A percentile compares a stretch with the other conserved stretches of the same genome.
Conservation (phyloP, 2,329 filamentous ascomycete species). For the Periglandula ipomoeae region DNA sequence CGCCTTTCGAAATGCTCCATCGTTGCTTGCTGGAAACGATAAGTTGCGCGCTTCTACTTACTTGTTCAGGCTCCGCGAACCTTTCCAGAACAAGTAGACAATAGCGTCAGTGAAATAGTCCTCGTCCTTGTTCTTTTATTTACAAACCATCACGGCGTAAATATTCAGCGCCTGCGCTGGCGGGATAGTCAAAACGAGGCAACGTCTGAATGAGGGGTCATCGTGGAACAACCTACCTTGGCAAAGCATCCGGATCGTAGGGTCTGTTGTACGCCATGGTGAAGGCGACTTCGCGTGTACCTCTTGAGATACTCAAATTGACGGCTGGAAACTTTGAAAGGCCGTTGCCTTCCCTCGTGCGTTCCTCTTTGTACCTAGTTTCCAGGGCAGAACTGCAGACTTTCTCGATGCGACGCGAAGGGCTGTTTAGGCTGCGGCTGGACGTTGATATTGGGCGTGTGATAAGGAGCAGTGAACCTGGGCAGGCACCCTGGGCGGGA, state of each 20-base stretch:
- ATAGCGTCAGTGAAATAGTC: background rate
- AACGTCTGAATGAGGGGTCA: slow-evolving; percentile 5
- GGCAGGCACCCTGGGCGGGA: too few relatives aligned
- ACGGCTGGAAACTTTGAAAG: background rate
- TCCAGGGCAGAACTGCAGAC: background rate
- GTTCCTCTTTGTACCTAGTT: too few relatives aligned
- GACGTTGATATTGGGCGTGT: background rate
- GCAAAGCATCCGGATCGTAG: slow-evolving; percentile 90
- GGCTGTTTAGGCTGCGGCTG: background rate
- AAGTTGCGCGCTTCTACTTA: slow-evolving; percentile 24
- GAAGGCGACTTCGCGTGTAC: slow-evolving; percentile 1
- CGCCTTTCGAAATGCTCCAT: background rate
- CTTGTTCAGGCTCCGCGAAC: slow-evolving; percentile 68
- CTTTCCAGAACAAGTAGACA: slow-evolving; percentile 25
- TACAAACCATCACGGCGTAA: background rate
- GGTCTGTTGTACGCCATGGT: slow-evolving; percentile 89
- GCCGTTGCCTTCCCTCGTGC: too few relatives aligned
- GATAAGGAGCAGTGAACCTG: too few relatives aligned
- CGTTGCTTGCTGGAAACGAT: background rate
- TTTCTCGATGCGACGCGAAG: background rate
- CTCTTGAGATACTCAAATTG: background rate
- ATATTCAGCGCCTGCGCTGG: background rate
- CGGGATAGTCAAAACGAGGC: slow-evolving; percentile 6
- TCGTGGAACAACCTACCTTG: slow-evolving; percentile 60
- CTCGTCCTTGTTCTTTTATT: background rate